A percentile compares a stretch with the other conserved stretches of the same genome.
Conservation (phyloP, 192 early-diverging fungal genomes). For the Mycoemilia scoparia region DNA sequence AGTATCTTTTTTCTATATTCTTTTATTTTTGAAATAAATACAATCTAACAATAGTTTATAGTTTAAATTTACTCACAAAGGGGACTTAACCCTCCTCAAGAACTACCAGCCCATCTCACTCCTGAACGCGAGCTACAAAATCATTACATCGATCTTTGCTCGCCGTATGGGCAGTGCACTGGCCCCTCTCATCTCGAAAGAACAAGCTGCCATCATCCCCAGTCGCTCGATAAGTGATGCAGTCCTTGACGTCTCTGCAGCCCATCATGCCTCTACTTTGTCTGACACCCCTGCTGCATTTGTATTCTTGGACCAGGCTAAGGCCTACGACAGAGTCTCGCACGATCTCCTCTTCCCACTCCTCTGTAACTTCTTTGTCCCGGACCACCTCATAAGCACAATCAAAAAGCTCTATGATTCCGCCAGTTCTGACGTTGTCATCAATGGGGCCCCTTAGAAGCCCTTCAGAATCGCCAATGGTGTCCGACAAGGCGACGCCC, state of each 20-base stretch:
- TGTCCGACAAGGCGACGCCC: slow-evolving; percentile 2
- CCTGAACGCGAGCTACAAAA: slow-evolving; percentile 4
- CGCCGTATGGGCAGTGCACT: not conserved
- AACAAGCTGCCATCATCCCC: slow-evolving; percentile 6
- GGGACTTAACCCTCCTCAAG: no score
- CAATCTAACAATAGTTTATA: no score
- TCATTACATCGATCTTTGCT: slow-evolving; percentile 1
- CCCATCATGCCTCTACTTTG: not conserved
- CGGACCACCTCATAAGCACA: not conserved
- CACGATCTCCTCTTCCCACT: slow-evolving; percentile 5
- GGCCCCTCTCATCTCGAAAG: not conserved
- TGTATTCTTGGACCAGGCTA: slow-evolving; percentile 8
- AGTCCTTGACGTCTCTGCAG: slow-evolving; percentile 3
- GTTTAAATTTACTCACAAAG: no score
- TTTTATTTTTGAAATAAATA: no score
- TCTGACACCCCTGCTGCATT: not conserved
- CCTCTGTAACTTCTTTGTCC: not conserved
- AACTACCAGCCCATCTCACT: slow-evolving; percentile 4
- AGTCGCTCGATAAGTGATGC: slow-evolving; percentile 1
- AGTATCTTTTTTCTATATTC: no score
- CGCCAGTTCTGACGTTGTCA: no score
- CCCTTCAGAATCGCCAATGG: slow-evolving; percentile 2
- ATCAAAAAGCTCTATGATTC: slow-evolving; percentile 1
- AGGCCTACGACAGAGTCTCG: slow-evolving; percentile 3
- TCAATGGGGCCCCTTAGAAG: not conserved